Percentiles rank a stretch among this genome's conserved stretches.
Evolutionary conservation across 306 rosid species (phyloP).

Genomic region (Cicer bijugum): DNA sequence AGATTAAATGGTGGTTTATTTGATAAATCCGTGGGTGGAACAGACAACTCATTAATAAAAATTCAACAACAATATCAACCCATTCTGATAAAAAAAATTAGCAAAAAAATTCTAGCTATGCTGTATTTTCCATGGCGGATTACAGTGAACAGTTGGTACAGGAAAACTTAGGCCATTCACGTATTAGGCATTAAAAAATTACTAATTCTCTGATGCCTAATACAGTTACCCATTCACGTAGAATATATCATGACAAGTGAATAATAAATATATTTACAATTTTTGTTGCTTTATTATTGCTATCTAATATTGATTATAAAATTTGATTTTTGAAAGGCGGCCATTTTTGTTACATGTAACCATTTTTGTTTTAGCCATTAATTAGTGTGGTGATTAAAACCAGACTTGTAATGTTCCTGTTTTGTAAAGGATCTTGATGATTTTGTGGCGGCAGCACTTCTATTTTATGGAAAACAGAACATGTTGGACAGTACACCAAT

Average conservation of each 20-base stretch:
- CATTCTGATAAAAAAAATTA: background rate
- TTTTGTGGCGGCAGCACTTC: constrained; percentile 93
- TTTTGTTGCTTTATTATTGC: background rate
- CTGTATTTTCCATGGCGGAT: constrained; percentile 11
- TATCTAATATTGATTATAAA: constrained; percentile 17
- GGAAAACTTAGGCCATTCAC: background rate
- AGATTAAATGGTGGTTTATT: background rate
- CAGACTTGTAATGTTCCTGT: constrained; percentile 12
- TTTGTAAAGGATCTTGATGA: constrained; percentile 82
- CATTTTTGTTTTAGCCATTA: constrained; percentile 27
- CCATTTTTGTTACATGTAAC: background rate
- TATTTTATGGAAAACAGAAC: constrained; percentile 75
- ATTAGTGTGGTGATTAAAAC: constrained; percentile 32
- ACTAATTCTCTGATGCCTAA: background rate
- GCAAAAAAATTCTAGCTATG: background rate
- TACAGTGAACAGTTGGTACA: background rate
- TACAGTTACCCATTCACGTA: background rate
- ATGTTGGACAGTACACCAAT: constrained; percentile 70
- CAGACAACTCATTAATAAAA: background rate
- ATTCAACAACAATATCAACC: background rate
- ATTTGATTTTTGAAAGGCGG: background rate
- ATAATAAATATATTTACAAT: background rate
- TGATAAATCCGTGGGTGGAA: background rate
- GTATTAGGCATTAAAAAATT: no score
- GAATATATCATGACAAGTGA: constrained; percentile 1